Conservation (phyloP, 768 basidiomycete genomes). For the Termitomyces sp. region DNA sequence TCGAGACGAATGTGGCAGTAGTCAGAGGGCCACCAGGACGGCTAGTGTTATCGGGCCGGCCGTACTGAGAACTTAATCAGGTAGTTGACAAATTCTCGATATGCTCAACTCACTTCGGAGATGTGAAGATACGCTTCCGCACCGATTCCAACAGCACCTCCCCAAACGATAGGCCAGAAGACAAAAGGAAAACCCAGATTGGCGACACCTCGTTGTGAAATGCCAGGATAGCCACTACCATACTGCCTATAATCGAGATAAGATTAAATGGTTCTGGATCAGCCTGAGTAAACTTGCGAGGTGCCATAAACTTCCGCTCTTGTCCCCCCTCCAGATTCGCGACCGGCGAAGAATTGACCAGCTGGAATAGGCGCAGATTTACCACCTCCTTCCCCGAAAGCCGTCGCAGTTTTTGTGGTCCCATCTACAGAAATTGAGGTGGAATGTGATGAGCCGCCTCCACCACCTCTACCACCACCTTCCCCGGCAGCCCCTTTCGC, state of each 20-base stretch:
- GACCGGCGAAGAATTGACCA: slow-evolving; percentile 33
- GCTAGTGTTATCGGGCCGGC: slow-evolving; percentile 33
- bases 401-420: slow-evolving; percentile 10
- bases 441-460: slow-evolving; percentile 7
- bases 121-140: slow-evolving; percentile 17
- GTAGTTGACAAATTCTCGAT: not conserved
- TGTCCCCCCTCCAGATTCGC: slow-evolving; percentile 40
- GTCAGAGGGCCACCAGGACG: slow-evolving; percentile 41
- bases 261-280: not conserved
- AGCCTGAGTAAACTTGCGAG: slow-evolving; percentile 21
- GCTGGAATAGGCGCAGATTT: slow-evolving; percentile 26
- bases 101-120: slow-evolving; percentile 31
- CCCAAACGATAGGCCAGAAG: slow-evolving; percentile 55
- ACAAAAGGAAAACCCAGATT: slow-evolving; percentile 47
- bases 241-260: slow-evolving; percentile 30
- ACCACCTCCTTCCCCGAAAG: slow-evolving; percentile 19
- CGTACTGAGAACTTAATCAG: slow-evolving; percentile 33
- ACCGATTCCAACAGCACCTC: slow-evolving; percentile 18
- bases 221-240: slow-evolving; percentile 52
- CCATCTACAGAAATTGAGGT: slow-evolving; percentile 6
- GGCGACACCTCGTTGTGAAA: slow-evolving; percentile 31
- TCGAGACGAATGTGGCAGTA: slow-evolving; percentile 35
- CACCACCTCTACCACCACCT: not conserved
- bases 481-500: not conserved
- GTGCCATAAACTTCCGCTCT: slow-evolving; percentile 34